Percentiles rank a stretch among this genome's conserved stretches.
Evolutionary conservation across 2,329 filamentous ascomycete genomes (phyloP).

Genomic region (Fusarium neocosmosporiellum): DNA sequence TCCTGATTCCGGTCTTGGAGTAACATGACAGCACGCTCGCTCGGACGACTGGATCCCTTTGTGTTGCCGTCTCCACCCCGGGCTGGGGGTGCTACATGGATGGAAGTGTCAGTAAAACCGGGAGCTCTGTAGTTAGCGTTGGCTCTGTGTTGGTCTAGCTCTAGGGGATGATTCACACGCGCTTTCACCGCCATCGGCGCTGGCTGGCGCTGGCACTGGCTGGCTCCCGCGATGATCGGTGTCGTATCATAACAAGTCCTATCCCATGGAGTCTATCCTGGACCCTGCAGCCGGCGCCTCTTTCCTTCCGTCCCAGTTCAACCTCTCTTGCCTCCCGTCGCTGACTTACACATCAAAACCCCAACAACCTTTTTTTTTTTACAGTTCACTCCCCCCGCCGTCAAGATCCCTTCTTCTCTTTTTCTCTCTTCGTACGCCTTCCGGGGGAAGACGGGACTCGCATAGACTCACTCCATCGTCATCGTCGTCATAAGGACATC

Average conservation of each 20-base stretch:
- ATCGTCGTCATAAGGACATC: constrained; percentile 36
- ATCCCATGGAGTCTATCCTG: constrained; percentile 19
- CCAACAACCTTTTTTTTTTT: neutral
- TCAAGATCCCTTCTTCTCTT: neutral
- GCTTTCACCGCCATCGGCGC: constrained; percentile 42
- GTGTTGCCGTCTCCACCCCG: neutral
- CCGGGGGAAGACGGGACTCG: constrained; percentile 22
- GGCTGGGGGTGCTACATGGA: neutral
- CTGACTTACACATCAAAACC: constrained; percentile 8
- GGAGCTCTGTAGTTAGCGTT: neutral
- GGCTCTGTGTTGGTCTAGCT: constrained; percentile 8
- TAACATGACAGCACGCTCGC: constrained; percentile 1
- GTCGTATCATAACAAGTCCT: constrained; percentile 41
- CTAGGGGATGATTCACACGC: constrained; percentile 37
- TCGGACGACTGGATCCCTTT: constrained; percentile 2
- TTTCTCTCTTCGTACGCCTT: neutral
- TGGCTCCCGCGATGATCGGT: constrained; percentile 14
- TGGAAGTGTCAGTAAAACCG: neutral
- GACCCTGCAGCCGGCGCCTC: constrained; percentile 24
- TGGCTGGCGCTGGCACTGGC: constrained; percentile 14
- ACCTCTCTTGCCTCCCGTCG: constrained; percentile 6
- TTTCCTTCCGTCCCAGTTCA: constrained; percentile 10
- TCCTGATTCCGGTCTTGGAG: neutral
- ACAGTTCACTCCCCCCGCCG: neutral
- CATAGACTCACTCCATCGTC: constrained; percentile 28